phyloP scores from a whole-genome alignment of 2,329 filamentous ascomycete species.

The Claviceps lovelessii region DNA sequence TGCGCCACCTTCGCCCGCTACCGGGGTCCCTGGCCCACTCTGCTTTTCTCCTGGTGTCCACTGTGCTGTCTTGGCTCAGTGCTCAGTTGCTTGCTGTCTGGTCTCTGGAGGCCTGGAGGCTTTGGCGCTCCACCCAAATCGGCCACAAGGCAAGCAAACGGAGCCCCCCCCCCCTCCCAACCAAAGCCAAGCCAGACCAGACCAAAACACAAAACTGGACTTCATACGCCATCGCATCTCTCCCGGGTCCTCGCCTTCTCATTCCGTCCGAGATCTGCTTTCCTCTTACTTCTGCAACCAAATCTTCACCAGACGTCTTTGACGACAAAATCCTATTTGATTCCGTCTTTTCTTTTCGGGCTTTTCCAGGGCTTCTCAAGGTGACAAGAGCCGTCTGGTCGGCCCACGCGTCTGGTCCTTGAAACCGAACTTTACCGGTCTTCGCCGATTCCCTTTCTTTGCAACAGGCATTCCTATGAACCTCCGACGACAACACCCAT shows the following conservation, averaged over 20 bases:
- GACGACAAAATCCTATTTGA: background rate
- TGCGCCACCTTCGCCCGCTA: background rate
- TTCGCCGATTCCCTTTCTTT: background rate
- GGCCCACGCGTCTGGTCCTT: background rate
- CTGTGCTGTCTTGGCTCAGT: background rate
- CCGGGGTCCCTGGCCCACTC: background rate
- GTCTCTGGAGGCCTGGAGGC: background rate
- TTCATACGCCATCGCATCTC: background rate
- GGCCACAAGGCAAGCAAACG: background rate
- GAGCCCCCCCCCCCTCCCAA: background rate
- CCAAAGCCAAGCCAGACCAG: too few species aligned
- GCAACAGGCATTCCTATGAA: background rate
- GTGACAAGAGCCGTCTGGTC: background rate
- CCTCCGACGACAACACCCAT: background rate
- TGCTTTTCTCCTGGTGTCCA: background rate
- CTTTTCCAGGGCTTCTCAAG: background rate
- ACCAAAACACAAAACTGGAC: background rate
- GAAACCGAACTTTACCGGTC: background rate
- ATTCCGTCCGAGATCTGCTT: background rate
- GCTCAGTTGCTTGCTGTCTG: too few species aligned
- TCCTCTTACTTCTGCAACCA: background rate
- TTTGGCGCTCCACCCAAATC: constrained; percentile 5
- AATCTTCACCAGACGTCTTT: background rate
- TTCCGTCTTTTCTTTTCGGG: background rate
- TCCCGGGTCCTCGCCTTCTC: background rate